Evolutionary conservation across 108 stramenopile genomes (phyloP).

Genomic region (Pseudonitzschia pungens): DNA sequence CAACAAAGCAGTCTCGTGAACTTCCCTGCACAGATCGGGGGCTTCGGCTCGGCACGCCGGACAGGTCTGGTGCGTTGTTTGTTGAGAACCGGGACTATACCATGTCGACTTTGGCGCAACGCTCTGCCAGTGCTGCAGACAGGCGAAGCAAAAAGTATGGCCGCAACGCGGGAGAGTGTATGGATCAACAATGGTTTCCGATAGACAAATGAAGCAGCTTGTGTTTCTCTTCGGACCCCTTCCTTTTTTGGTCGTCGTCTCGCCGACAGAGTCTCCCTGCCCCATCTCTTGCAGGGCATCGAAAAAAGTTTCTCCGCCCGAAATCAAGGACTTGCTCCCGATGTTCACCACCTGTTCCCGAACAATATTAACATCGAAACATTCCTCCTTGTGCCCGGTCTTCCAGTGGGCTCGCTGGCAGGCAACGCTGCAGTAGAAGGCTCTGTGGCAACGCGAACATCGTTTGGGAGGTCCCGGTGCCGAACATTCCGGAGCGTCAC

Average conservation of each 20-base stretch:
- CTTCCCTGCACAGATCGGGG: neutral
- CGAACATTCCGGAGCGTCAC: constrained; percentile 2
- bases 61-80: neutral
- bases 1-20: neutral
- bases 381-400: constrained; percentile 23
- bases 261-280: no score
- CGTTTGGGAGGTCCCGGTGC: neutral
- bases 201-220: constrained; percentile 16
- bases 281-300: no score
- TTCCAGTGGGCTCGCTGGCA: constrained; percentile 44
- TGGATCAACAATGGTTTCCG: constrained; percentile 4
- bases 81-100: neutral
- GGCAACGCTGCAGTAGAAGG: constrained; percentile 38
- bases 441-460: constrained; percentile 34
- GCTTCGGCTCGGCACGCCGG: constrained; percentile 5
- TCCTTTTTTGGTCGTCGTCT: neutral
- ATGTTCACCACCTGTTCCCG: neutral
- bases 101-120: neutral
- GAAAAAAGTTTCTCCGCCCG: no score
- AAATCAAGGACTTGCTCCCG: neutral
- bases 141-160: constrained; percentile 5
- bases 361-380: constrained; percentile 1
- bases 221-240: neutral
- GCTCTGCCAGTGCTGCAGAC: constrained; percentile 5
- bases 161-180: constrained; percentile 10